A percentile compares a stretch with the other conserved stretches of the same genome.
phyloP scores from a whole-genome alignment of 129 eudicot species.

The Gnaphalium uliginosum region DNA sequence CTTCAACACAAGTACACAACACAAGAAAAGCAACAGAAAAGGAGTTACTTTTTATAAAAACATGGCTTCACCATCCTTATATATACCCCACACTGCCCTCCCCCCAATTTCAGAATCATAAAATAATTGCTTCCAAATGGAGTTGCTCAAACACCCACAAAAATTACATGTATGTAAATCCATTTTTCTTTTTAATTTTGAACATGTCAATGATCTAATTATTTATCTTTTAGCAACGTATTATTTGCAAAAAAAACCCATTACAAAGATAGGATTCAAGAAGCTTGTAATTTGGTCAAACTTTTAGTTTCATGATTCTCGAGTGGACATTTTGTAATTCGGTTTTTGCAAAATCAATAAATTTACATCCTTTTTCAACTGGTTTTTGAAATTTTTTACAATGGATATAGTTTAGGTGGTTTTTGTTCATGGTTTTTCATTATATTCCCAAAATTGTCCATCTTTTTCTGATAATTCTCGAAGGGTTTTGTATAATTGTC shows the following conservation, averaged over 20 bases:
- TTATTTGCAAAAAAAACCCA: slow-evolving; percentile 1
- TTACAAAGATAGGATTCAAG: slow-evolving; percentile 12
- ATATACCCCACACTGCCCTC: slow-evolving; percentile 4
- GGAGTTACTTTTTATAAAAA: slow-evolving; percentile 11
- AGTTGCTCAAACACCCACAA: slow-evolving; percentile 20
- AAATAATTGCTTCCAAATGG: slow-evolving; percentile 27
- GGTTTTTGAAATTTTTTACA: not conserved
- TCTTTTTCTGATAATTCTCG: not conserved
- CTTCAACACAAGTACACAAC: not conserved
- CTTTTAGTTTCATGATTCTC: not conserved
- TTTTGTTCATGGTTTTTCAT: not conserved
- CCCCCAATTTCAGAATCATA: slow-evolving; percentile 12
- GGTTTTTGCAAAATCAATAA: slow-evolving; percentile 2
- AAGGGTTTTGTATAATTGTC: not conserved
- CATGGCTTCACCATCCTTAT: slow-evolving; percentile 24
- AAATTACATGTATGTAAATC: slow-evolving; percentile 27
- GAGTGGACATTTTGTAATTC: slow-evolving; percentile 7
- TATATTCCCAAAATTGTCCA: not conserved
- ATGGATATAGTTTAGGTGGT: not conserved
- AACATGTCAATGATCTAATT: slow-evolving; percentile 11
- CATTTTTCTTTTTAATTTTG: not conserved
- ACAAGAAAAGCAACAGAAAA: slow-evolving; percentile 28
- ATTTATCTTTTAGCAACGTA: slow-evolving; percentile 1
- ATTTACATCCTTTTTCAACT: not conserved
- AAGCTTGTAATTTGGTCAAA: slow-evolving; percentile 8